Evolutionary conservation across 2,329 filamentous ascomycete species (phyloP).

Genomic region (Myriosclerotinia duriaeana): DNA sequence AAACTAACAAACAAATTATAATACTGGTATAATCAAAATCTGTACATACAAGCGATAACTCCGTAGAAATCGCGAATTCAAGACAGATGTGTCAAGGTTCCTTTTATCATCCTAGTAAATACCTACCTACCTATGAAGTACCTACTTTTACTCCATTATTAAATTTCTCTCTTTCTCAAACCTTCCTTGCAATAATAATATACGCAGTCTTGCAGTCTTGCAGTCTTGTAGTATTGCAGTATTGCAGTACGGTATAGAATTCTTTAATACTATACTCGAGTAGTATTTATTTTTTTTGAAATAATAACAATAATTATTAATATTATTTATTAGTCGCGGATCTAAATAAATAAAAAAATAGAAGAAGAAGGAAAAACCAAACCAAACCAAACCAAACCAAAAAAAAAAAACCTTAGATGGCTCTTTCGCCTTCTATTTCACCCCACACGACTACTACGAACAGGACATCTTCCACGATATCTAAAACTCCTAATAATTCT

Average conservation of each 20-base stretch:
- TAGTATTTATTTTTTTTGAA: too few relatives aligned
- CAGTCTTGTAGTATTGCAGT: too few relatives aligned
- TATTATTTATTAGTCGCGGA: background rate
- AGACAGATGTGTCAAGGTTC: conserved; percentile 19
- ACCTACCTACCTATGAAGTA: too few relatives aligned
- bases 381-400: too few relatives aligned
- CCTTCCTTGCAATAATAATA: conserved; percentile 4
- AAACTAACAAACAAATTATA: too few relatives aligned
- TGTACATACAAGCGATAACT: background rate
- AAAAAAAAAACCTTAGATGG: conserved; percentile 24
- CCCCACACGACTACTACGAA: conserved; percentile 22
- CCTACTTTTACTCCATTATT: background rate
- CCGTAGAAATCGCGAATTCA: conserved; percentile 5
- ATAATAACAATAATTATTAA: background rate
- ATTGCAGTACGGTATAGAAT: too few relatives aligned
- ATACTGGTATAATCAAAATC: too few relatives aligned
- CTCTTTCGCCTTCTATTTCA: conserved; percentile 22
- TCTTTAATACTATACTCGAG: too few relatives aligned
- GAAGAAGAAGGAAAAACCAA: too few relatives aligned
- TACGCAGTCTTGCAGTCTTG: background rate
- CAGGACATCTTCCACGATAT: conserved; percentile 5
- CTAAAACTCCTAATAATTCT: conserved; percentile 14
- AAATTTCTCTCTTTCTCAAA: background rate
- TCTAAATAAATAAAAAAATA: background rate
- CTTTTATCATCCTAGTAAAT: background rate